These are phyloP conservation scores for Priceomyces fermenticarens DNA, from an alignment of 805 yeast species.

Conservation along the genomic window DNA sequence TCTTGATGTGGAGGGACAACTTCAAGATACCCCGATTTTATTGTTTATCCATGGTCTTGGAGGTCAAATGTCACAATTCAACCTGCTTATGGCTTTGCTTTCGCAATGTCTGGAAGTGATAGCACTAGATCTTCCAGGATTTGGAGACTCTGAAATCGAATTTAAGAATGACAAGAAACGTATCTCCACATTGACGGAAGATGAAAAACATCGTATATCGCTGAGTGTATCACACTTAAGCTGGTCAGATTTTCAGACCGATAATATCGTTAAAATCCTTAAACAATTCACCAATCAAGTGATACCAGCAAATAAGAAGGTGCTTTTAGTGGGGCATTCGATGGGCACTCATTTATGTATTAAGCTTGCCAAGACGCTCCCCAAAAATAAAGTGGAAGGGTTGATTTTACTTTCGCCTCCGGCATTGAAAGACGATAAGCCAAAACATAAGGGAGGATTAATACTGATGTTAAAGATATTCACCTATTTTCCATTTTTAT, in stretches of 20 bases:
- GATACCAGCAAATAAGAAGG: conserved; percentile 38
- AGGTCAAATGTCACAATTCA: conserved; percentile 85
- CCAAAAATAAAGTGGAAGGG: conserved; percentile 41
- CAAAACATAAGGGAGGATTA: conserved; percentile 2
- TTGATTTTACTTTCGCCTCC: conserved; percentile 53
- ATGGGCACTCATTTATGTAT: conserved; percentile 63
- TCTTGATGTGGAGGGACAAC: conserved; percentile 27
- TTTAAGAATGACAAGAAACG: conserved; percentile 13
- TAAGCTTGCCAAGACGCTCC: conserved; percentile 40
- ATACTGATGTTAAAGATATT: conserved; percentile 23
- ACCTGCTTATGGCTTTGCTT: conserved; percentile 62
- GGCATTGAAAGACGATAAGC: conserved; percentile 20
- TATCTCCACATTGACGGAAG: conserved; percentile 21
- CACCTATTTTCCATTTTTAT: conserved; percentile 41
- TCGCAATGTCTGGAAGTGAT: conserved; percentile 61
- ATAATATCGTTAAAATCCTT: conserved; percentile 39
- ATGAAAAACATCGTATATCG: conserved; percentile 31
- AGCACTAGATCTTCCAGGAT: conserved; percentile 84
- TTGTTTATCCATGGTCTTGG: conserved; percentile 86
- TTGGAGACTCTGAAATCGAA: conserved; percentile 52
- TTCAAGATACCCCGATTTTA: conserved; percentile 54
- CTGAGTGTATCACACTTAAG: conserved; percentile 25
- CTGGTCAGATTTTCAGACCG: conserved; percentile 42
- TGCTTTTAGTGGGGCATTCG: conserved; percentile 65
- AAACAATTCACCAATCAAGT: conserved; percentile 33